Evolutionary conservation across 2,329 filamentous ascomycete species (phyloP).

Genomic region (Ophiostoma ips): DNA sequence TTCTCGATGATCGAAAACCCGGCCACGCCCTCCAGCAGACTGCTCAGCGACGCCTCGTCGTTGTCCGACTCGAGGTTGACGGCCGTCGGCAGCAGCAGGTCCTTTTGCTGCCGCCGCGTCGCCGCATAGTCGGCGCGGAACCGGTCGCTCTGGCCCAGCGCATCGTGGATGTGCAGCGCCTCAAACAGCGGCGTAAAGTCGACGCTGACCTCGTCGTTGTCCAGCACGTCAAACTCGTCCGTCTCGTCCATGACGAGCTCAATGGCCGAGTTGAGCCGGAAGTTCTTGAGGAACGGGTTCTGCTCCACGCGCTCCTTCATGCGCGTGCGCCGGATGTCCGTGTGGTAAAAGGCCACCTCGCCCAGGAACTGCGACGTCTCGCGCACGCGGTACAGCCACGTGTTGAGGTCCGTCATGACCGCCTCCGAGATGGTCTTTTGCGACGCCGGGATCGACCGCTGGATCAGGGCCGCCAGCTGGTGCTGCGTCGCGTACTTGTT

Average conservation of each 20-base stretch:
- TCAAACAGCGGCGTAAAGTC: conserved; percentile 93
- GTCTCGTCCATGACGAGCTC: conserved; percentile 90
- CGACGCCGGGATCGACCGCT: conserved; percentile 85
- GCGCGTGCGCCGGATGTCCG: conserved; percentile 68
- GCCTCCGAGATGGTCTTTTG: conserved; percentile 90
- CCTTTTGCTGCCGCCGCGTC: conserved; percentile 81
- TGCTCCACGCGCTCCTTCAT: conserved; percentile 72
- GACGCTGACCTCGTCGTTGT: conserved; percentile 89
- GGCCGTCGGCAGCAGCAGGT: conserved; percentile 64
- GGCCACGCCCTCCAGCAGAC: conserved; percentile 80
- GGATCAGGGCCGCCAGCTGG: conserved; percentile 88
- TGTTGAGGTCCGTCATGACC: conserved; percentile 93
- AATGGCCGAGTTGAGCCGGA: conserved; percentile 89
- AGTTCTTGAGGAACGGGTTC: conserved; percentile 61
- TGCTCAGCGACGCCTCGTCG: conserved; percentile 76
- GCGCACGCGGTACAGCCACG: conserved; percentile 87
- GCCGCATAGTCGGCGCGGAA: conserved; percentile 87
- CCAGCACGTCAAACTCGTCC: conserved; percentile 87
- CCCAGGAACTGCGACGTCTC: conserved; percentile 94
- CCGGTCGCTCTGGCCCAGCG: conserved; percentile 79
- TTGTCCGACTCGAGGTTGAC: conserved; percentile 73
- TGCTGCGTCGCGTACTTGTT: conserved; percentile 87
- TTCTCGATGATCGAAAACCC: conserved; percentile 96
- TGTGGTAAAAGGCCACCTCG: conserved; percentile 94
- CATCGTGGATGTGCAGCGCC: conserved; percentile 90